Conservation (phyloP, 129 eudicot species). For the Flaveria robusta region DNA sequence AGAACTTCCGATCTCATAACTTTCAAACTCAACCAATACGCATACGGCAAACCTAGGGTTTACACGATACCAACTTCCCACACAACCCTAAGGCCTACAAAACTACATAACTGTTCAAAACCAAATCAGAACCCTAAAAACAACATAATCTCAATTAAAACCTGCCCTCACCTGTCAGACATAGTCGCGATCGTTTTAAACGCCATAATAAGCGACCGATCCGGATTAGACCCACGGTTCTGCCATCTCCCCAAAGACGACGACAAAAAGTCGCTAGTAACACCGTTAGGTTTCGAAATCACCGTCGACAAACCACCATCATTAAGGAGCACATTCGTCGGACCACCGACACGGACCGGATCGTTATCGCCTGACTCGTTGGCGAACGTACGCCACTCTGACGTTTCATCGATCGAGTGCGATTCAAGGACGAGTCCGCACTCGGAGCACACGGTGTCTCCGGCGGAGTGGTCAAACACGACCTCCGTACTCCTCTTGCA, state of each 20-base stretch:
- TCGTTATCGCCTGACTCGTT: slow-evolving; percentile 64
- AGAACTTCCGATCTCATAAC: neutral
- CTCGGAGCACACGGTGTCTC: slow-evolving; percentile 84
- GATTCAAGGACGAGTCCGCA: slow-evolving; percentile 83
- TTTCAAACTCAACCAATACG: neutral
- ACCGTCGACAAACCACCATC: slow-evolving; percentile 61
- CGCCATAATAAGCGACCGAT: slow-evolving; percentile 51
- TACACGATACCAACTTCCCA: neutral
- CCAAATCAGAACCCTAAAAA: slow-evolving; percentile 18
- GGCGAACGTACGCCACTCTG: slow-evolving; percentile 86
- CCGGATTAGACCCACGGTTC: slow-evolving; percentile 65
- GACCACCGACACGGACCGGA: slow-evolving; percentile 84
- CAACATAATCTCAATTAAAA: neutral
- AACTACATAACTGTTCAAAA: neutral
- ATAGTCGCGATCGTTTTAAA: slow-evolving; percentile 67
- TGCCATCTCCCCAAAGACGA: slow-evolving; percentile 57
- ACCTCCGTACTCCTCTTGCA: slow-evolving; percentile 77
- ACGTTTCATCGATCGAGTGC: slow-evolving; percentile 72
- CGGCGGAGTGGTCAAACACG: slow-evolving; percentile 73
- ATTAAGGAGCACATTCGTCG: slow-evolving; percentile 54
- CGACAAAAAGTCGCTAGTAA: slow-evolving; percentile 35
- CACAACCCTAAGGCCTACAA: neutral
- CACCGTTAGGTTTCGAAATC: slow-evolving; percentile 52
- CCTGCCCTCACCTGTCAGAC: slow-evolving; percentile 65
- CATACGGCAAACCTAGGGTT: slow-evolving; percentile 1